These are phyloP conservation scores for Mentha longifolia DNA, from an alignment of 257 asterid species.

Conservation along the genomic window DNA sequence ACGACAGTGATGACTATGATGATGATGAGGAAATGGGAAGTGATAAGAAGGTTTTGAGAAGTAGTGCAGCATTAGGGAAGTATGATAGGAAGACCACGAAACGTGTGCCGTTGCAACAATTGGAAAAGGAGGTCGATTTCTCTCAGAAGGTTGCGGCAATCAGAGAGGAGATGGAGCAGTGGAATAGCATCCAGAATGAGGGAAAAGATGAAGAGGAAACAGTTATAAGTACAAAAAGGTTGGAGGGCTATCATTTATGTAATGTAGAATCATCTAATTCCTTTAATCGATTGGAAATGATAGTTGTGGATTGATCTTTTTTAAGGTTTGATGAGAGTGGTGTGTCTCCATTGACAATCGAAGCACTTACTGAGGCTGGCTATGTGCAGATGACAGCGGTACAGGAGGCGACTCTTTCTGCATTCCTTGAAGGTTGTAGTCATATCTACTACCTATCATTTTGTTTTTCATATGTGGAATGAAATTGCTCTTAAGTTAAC, in stretches of 20 bases:
- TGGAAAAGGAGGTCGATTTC: constrained; percentile 73
- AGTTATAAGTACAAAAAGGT: constrained; percentile 75
- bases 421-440: constrained; percentile 71
- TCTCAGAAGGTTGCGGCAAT: constrained; percentile 66
- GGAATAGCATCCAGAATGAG: constrained; percentile 50
- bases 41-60: constrained; percentile 42
- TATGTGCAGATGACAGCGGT: constrained; percentile 88
- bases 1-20: constrained; percentile 42
- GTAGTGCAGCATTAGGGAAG: constrained; percentile 81
- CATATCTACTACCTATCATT: constrained; percentile 6
- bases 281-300: constrained; percentile 30
- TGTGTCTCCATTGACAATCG: constrained; percentile 70
- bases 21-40: constrained; percentile 42
- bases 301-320: constrained; percentile 24
- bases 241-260: constrained; percentile 24
- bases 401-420: constrained; percentile 84
- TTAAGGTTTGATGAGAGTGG: constrained; percentile 90
- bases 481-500: constrained; percentile 6
- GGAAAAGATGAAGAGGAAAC: constrained; percentile 57
- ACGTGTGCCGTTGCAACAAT: constrained; percentile 61
- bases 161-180: constrained; percentile 57
- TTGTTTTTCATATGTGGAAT: neutral
- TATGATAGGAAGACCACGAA: constrained; percentile 65
- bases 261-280: constrained; percentile 20
- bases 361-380: constrained; percentile 84